A percentile compares a stretch with the other conserved stretches of the same genome.
Conservation (phyloP, 805 yeast species). For the Saccharomycopsis fodiens region DNA sequence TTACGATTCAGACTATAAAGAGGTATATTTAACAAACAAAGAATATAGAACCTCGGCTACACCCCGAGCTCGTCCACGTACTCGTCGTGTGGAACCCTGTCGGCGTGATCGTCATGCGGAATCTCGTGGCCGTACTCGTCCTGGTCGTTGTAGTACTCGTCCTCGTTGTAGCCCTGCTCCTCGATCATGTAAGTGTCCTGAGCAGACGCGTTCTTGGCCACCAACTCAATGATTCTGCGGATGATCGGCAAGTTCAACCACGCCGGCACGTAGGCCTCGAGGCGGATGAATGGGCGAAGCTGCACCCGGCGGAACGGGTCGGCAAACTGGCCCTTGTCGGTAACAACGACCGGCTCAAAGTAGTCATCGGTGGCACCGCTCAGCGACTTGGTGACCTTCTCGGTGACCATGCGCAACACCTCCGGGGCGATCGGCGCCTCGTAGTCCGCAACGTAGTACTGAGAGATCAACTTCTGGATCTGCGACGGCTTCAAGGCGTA, state of each 20-base stretch:
- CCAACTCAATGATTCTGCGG: slow-evolving; percentile 81
- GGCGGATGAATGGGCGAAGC: slow-evolving; percentile 69
- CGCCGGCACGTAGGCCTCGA: slow-evolving; percentile 90
- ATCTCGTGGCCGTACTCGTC: slow-evolving; percentile 1
- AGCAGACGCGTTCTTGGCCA: slow-evolving; percentile 72
- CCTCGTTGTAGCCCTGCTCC: slow-evolving; percentile 10
- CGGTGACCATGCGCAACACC: slow-evolving; percentile 75
- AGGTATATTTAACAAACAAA: too few species aligned
- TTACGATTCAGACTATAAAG: neutral
- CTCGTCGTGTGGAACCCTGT: too few species aligned
- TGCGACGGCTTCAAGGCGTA: slow-evolving; percentile 92
- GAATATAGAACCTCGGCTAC: too few species aligned
- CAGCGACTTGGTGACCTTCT: slow-evolving; percentile 50
- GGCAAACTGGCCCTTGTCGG: slow-evolving; percentile 60
- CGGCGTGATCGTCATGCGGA: too few species aligned
- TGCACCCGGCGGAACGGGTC: slow-evolving; percentile 76
- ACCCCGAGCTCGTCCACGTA: too few species aligned
- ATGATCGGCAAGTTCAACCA: slow-evolving; percentile 86
- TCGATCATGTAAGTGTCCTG: slow-evolving; percentile 36
- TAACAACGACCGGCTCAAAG: slow-evolving; percentile 60
- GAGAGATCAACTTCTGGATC: slow-evolving; percentile 83
- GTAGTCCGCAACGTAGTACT: slow-evolving; percentile 87
- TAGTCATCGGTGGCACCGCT: slow-evolving; percentile 46
- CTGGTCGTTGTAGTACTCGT: slow-evolving; percentile 17
- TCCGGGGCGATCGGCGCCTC: slow-evolving; percentile 86